phyloP scores from a whole-genome alignment of 805 yeast species.

The Lipomyces sp. region DNA sequence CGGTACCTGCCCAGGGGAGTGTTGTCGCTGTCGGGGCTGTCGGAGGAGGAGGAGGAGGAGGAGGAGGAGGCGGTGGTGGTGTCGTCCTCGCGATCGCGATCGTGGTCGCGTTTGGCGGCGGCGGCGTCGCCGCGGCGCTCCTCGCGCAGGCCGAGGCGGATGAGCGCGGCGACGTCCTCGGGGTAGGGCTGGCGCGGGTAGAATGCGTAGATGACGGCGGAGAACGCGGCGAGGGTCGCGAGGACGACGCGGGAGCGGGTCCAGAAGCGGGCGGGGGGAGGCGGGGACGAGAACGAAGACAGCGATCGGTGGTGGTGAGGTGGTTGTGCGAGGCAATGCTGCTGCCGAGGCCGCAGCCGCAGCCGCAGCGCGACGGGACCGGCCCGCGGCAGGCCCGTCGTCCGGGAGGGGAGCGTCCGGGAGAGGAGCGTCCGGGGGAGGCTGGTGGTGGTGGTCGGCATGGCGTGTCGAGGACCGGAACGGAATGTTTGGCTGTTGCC shows the following conservation, averaged over 20 bases:
- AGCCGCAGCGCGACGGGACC: too few species aligned
- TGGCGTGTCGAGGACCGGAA: too few species aligned
- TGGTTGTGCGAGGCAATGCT: neutral
- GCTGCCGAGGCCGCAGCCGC: too few species aligned
- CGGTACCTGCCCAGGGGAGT: slow-evolving; percentile 45
- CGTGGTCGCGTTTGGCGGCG: slow-evolving; percentile 47
- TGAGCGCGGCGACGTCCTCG: slow-evolving; percentile 60
- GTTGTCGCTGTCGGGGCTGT: too few species aligned
- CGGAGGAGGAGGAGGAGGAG: too few species aligned
- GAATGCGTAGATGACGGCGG: neutral
- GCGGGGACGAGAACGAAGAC: neutral
- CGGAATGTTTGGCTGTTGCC: too few species aligned
- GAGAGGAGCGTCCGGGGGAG: too few species aligned
- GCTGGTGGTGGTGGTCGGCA: too few species aligned
- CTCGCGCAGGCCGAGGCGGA: slow-evolving; percentile 78
- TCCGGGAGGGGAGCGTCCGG: too few species aligned
- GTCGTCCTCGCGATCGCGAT: slow-evolving; percentile 32
- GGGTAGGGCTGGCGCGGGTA: slow-evolving; percentile 44
- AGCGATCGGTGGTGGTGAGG: neutral
- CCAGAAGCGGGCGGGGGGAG: slow-evolving; percentile 2
- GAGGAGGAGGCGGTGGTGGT: neutral
- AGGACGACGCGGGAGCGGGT: slow-evolving; percentile 5
- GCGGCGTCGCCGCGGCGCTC: slow-evolving; percentile 55
- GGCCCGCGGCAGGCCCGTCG: too few species aligned
- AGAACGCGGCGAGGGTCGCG: slow-evolving; percentile 4